These are phyloP conservation scores for Pleurotus sapidus DNA, from an alignment of 768 basidiomycete species.

Conservation along the genomic window DNA sequence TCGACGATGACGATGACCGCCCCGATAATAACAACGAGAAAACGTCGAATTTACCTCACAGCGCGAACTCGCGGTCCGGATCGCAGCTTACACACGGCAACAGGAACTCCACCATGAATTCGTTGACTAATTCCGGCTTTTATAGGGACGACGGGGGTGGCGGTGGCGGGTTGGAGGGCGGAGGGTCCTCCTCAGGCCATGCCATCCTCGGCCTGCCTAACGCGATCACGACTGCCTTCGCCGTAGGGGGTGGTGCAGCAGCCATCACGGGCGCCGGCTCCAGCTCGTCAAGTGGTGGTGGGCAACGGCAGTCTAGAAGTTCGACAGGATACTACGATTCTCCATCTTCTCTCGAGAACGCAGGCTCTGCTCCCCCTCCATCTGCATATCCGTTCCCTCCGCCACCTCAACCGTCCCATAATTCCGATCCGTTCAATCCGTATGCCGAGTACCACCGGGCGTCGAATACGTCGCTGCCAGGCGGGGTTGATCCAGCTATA, in stretches of 20 bases:
- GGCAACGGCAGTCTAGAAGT: constrained; percentile 15
- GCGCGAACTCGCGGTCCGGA: constrained; percentile 16
- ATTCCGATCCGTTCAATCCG: constrained; percentile 33
- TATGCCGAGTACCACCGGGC: constrained; percentile 39
- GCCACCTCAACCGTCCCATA: no score
- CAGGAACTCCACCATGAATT: constrained; percentile 15
- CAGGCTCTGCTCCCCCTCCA: constrained; percentile 6
- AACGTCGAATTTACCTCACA: constrained; percentile 2
- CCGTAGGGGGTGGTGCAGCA: no score
- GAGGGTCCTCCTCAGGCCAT: constrained; percentile 37
- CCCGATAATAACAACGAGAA: constrained; percentile 3
- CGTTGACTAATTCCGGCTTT: no score
- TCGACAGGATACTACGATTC: constrained; percentile 35
- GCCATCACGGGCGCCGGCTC: no score
- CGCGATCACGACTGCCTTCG: no score
- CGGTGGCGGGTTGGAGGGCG: no score
- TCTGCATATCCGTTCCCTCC: not conserved
- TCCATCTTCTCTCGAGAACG: constrained; percentile 17
- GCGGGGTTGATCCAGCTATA: constrained; percentile 10
- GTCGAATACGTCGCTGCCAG: no score
- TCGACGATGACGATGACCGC: constrained; percentile 56
- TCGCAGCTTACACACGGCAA: constrained; percentile 10
- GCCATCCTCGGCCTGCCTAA: constrained; percentile 8
- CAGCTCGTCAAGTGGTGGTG: no score
- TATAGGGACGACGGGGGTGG: no score